Base-by-base conservation (phyloP, 306 rosid species). In the Casuarina equisetifolia region DNA sequence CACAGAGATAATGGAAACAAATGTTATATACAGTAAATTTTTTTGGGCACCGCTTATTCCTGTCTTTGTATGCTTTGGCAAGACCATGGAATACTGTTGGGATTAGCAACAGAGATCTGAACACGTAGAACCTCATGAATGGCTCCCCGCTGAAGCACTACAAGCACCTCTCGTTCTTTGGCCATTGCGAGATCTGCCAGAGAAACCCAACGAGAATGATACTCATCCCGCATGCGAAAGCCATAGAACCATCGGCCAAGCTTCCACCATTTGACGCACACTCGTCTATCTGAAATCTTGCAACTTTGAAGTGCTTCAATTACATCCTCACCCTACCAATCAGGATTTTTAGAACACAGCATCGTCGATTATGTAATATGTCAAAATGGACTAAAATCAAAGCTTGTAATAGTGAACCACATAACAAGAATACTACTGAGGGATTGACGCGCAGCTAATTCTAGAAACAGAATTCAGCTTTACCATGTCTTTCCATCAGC, bases 241-340 rank as follows among this genome's bases (percentile, higher is more conserved):
- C 98, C 97, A 68, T 84, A 75, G 73, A 85, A 82, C 97, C 90
- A 89, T 85, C 96, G 88, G n/a, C 98, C 98, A n/a, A 90, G 82
- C 85, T 89, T 94, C 93, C 93, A 94, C 98, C 98, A 94, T 78
- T 82, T 92, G 35, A 94, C 73, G 12, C 89, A 83, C 20, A 88
- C 91, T 68, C 71, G 83, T 73, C 91, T 80, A 19, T 83, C 91
- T 2, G 90, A 80, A 46, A 92, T 88, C 78, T 85, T 82, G 69
- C 70, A 32, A 35, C 75, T 46, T 45, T 58, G 64, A 69, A 92
- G 93, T 20, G 84, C 85, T 82, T 90, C 84, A 48, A 78, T 62
- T 45, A 94, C 78, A 49, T 69, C 1, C 36, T 85, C 82, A 0
- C 82, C 82, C 98, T 94, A 87, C 82, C 71, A 85, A 78, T 72